Conservation (phyloP, 2,329 filamentous ascomycete species). For the Scorias spongiosa region DNA sequence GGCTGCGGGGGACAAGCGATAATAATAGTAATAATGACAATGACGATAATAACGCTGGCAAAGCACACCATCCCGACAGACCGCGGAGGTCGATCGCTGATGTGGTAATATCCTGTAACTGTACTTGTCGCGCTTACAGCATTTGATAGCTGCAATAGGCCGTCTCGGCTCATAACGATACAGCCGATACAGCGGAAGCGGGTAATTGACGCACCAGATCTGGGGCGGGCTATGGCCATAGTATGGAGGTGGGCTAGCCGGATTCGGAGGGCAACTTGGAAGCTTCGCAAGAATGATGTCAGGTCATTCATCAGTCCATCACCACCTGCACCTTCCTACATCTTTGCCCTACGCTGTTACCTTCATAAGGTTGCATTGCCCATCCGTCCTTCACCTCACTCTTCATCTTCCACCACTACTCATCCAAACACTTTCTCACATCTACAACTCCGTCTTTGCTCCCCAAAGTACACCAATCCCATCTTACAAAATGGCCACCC, state of each 20-base stretch:
- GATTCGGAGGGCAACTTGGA: background rate
- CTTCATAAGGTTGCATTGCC: background rate
- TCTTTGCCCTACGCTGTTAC: background rate
- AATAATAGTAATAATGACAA: no score
- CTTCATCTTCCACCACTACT: conserved; percentile 1
- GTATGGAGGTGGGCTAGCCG: background rate
- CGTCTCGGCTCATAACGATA: no score
- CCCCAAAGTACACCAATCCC: conserved; percentile 5
- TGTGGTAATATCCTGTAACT: no score
- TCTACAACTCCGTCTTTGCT: conserved; percentile 1
- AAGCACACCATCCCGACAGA: no score
- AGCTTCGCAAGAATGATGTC: background rate
- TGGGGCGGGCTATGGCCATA: no score
- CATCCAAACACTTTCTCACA: conserved; percentile 1
- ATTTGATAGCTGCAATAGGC: no score
- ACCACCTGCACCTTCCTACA: background rate
- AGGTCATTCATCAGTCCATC: background rate
- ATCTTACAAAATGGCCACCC: conserved; percentile 38
- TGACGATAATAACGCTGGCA: no score
- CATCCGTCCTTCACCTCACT: background rate
- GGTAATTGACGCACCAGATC: no score
- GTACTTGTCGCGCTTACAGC: no score
- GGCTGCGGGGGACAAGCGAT: no score
- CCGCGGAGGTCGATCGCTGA: no score
- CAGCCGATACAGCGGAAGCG: no score